A percentile compares a stretch with the other conserved stretches of the same genome.
phyloP scores from a whole-genome alignment of 768 basidiomycete species.

The Agaricus subrufescens region DNA sequence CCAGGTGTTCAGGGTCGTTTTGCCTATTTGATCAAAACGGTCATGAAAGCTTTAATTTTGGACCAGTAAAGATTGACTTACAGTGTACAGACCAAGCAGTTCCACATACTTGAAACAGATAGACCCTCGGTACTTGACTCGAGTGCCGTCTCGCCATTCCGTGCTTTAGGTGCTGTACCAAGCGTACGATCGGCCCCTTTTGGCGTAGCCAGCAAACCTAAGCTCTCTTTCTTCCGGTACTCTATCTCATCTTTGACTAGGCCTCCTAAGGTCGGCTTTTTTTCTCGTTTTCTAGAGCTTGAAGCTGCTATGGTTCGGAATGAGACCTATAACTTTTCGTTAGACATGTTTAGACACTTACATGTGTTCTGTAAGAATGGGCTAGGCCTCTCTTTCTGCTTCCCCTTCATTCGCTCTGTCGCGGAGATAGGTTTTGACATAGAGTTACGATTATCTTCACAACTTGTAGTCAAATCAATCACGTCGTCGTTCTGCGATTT shows the following conservation, averaged over 20 bases:
- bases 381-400: not conserved
- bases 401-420: conserved; percentile 1
- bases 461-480: conserved; percentile 10
- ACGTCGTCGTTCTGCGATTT: not conserved
- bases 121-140: conserved; percentile 7
- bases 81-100: conserved; percentile 62
- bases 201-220: conserved; percentile 32
- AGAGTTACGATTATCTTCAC: conserved; percentile 13
- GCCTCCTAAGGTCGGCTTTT: conserved; percentile 24
- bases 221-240: conserved; percentile 37
- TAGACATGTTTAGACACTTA: not conserved
- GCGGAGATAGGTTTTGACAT: conserved; percentile 16
- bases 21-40: conserved; percentile 26
- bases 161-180: conserved; percentile 11
- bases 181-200: conserved; percentile 22
- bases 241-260: conserved; percentile 39
- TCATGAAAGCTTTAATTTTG: conserved; percentile 2
- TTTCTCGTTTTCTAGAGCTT: not conserved
- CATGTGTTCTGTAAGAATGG: not conserved
- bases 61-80: conserved; percentile 27
- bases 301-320: not conserved
- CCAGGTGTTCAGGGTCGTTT: conserved; percentile 49
- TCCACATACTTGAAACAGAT: conserved; percentile 31
- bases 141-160: conserved; percentile 4
- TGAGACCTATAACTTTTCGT: not conserved